Conservation (phyloP, 495 filamentous ascomycete species). For the Hypomontagnella submonticulosa region DNA sequence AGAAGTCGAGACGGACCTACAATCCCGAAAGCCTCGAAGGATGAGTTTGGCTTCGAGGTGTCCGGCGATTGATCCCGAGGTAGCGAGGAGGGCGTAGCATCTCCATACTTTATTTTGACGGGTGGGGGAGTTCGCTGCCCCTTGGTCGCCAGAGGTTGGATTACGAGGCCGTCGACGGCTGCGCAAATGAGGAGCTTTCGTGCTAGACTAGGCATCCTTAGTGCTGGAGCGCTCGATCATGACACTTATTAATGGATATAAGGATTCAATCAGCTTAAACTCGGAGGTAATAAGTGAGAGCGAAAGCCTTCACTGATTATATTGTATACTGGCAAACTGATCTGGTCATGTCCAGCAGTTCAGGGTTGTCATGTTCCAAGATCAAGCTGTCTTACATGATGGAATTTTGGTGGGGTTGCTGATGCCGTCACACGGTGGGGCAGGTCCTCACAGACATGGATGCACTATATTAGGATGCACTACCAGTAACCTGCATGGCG, state of each 20-base stretch:
- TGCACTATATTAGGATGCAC: slow-evolving; percentile 11
- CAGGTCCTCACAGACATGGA: slow-evolving; percentile 5
- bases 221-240: slow-evolving; percentile 25
- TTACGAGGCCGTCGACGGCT: slow-evolving; percentile 84
- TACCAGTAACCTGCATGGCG: neutral
- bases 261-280: slow-evolving; percentile 12
- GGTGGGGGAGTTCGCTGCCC: slow-evolving; percentile 59
- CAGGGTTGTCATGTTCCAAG: slow-evolving; percentile 11
- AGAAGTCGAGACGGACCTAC: slow-evolving; percentile 69
- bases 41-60: slow-evolving; percentile 49
- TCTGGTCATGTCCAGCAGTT: slow-evolving; percentile 26
- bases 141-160: slow-evolving; percentile 73
- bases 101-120: slow-evolving; percentile 80
- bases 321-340: slow-evolving; percentile 8
- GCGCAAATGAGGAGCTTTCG: slow-evolving; percentile 85
- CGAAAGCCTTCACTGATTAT: slow-evolving; percentile 3
- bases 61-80: slow-evolving; percentile 51
- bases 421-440: slow-evolving; percentile 46
- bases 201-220: slow-evolving; percentile 75
- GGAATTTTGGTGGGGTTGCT: slow-evolving; percentile 41
- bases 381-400: slow-evolving; percentile 19
- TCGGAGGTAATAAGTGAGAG: slow-evolving; percentile 6
- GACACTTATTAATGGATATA: slow-evolving; percentile 6
- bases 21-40: slow-evolving; percentile 84
- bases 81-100: slow-evolving; percentile 60